Conservation (phyloP, 495 filamentous ascomycete species). For the Penicillium fimorum region DNA sequence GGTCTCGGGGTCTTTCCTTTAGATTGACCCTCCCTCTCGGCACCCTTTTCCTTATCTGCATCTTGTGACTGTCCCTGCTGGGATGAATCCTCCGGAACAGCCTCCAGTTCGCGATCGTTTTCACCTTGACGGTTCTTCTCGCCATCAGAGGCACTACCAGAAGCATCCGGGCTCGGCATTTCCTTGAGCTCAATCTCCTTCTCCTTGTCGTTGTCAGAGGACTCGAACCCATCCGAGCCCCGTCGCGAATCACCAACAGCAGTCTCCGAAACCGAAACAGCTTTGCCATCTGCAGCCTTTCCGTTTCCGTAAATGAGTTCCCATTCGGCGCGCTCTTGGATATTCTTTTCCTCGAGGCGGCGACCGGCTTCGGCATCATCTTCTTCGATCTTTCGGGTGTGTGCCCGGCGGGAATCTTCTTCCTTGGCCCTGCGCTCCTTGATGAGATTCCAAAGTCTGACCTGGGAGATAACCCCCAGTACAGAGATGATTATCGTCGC, state of each 20-base stretch:
- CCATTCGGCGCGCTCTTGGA: constrained; percentile 71
- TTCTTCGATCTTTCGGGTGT: constrained; percentile 58
- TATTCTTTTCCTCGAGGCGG: constrained; percentile 64
- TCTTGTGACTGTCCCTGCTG: constrained; percentile 3
- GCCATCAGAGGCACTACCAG: constrained; percentile 25
- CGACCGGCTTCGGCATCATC: constrained; percentile 69
- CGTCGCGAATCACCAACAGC: constrained; percentile 33
- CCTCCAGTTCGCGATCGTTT: constrained; percentile 12
- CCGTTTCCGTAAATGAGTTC: constrained; percentile 67
- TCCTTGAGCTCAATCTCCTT: constrained; percentile 41
- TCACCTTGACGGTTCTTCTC: constrained; percentile 15
- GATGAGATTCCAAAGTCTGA: constrained; percentile 86
- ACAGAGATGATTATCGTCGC: constrained; percentile 70
- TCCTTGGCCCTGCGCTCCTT: constrained; percentile 66
- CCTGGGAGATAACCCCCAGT: constrained; percentile 77
- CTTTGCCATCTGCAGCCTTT: constrained; percentile 17
- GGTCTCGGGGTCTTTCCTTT: constrained; percentile 8
- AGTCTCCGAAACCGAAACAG: constrained; percentile 26
- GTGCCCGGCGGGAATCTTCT: constrained; percentile 54
- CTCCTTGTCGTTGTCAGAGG: constrained; percentile 27
- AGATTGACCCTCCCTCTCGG: neutral
- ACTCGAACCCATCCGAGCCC: constrained; percentile 22
- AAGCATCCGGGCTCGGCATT: constrained; percentile 24
- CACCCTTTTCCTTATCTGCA: neutral
- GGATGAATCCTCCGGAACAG: constrained; percentile 17